A percentile compares a stretch with the other conserved stretches of the same genome.
Conservation (phyloP, 2,329 filamentous ascomycete genomes). For the Nothophoma quercina region DNA sequence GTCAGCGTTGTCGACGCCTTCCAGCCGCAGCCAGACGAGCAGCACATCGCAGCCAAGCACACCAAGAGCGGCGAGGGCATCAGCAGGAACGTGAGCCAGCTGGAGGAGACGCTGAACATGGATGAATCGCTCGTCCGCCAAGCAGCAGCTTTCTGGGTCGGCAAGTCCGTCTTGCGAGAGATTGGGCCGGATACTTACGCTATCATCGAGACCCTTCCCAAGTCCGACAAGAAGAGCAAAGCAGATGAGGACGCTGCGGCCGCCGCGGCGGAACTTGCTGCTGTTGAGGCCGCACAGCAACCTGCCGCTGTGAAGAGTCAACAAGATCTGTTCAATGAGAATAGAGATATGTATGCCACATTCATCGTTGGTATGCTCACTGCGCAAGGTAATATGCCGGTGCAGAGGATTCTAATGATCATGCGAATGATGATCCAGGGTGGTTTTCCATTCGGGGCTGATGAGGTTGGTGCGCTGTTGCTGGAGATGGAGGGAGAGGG, state of each 20-base stretch:
- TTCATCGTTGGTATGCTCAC: conserved; percentile 96
- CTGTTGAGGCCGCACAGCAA: conserved; percentile 48
- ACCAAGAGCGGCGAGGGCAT: conserved; percentile 36
- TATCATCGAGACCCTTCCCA: conserved; percentile 67
- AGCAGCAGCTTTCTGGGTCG: conserved; percentile 76
- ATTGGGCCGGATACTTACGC: conserved; percentile 60
- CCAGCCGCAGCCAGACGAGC: conserved; percentile 57
- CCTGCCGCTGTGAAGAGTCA: conserved; percentile 60
- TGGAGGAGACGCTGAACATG: conserved; percentile 69
- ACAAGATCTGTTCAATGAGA: conserved; percentile 70
- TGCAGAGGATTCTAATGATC: conserved; percentile 88
- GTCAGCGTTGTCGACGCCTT: conserved; percentile 89
- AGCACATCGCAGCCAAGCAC: conserved; percentile 26
- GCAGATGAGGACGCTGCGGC: conserved; percentile 47
- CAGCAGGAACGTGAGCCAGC: conserved; percentile 52
- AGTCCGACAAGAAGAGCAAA: conserved; percentile 20
- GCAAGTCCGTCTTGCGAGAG: conserved; percentile 69
- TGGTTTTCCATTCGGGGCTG: conserved; percentile 87
- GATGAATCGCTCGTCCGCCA: conserved; percentile 74
- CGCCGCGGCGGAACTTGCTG: conserved; percentile 46
- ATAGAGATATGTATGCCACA: conserved; percentile 81
- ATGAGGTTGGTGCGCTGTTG: conserved; percentile 84
- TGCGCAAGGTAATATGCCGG: conserved; percentile 85
- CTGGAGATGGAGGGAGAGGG: conserved; percentile 67
- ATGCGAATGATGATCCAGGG: conserved; percentile 89